Base-by-base conservation (phyloP, 345 rosid genomes). In the Syzygium oleosum region DNA sequence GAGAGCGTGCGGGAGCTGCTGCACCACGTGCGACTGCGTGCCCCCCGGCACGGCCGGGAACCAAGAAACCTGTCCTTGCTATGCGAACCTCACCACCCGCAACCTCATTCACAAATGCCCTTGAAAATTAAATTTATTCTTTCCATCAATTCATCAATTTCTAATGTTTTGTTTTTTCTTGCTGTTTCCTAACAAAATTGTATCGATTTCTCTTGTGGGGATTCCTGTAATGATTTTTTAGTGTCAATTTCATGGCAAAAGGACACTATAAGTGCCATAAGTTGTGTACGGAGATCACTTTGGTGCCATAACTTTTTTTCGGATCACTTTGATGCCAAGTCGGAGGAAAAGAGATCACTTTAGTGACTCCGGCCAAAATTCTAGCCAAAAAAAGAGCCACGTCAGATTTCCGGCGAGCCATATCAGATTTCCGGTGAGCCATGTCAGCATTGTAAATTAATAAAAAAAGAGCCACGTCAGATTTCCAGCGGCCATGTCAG, bases 1-100 rank as follows among this genome's bases (percentile, higher is more conserved):
- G 52, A 88, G 91, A 84, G 88, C 89, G 8, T 90, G 91, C 78
- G 88, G 88, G 46, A 88, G 87, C 15, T 90, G 91, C 87, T 88
- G 90, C 27, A 53, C 58, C 34, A 55, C 31, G 85, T 88, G 91
- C 85, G 51, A 84, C 38, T 84, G 87, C 55, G 90, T 88, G 11
- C 91, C 91, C 43, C 87, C 91, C 23, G 90, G 90, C 23, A 90
- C 91, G 9, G 58, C 88, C 3, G 90, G 90, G 84, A 88, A 88
- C 85, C 84, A 17, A 9, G 88, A 90, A 22, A 14, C 85, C 43
- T 88, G 89, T 34, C 87, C 88, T 79, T 88, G 90, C 88, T 88
- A 88, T 78, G 87, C 84, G 43, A 65, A 84, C 61, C 86, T 90
- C 21, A 84, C 87, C 51, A 88, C 89, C 55, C 88, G 51, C 22